Base-by-base conservation (phyloP, 768 basidiomycete genomes). In the Mycena sanguinolenta region DNA sequence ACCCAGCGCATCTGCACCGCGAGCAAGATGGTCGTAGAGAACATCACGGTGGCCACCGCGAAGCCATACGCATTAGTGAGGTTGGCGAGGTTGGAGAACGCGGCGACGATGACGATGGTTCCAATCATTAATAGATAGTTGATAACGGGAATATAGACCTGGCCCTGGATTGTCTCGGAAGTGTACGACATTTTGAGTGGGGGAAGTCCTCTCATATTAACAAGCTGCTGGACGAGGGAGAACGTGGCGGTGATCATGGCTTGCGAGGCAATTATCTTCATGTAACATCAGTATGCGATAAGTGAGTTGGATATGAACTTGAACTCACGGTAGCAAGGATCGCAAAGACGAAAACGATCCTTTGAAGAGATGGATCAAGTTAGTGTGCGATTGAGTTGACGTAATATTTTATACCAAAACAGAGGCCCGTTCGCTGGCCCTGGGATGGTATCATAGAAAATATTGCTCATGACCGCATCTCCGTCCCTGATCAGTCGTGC, bases 231-330 rank as follows among this genome's bases (percentile, higher is more conserved):
- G 6, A 88, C 73, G 17, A 90, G 80, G 75, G 84, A 86, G 82
- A 89, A 92, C 0, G 89, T 88, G 0, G 90, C 92, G 0, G 90
- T 90, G 73, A 92, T 92, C 85, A 92, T 85, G 10, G 91, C 89
- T 78, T 90, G 89, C 6, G 89, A 90, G 13, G 89, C 90, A 46
- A 90, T 85, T 58, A 89, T 80, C 88, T 89, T 60, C 14, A 63
- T 17, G 30, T 13, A 16, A 5, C 10, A 39, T 53, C 23, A 39
- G 49, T 16, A 21, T 25, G 23, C 13, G 9, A 23, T 55, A 19
- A 55, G 32, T 32, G 54, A 34, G 30, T 28, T 46, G 44, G 21
- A n/a, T 36, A 13, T n/a, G 36, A 4, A 77, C 84, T 74, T n/a
- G 36, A 4, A 77, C 84, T 74, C 71, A 91, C 89, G 10, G 91